Base-by-base conservation (phyloP, 2,329 filamentous ascomycete species). In the Aspergillus brunneoviolaceus region DNA sequence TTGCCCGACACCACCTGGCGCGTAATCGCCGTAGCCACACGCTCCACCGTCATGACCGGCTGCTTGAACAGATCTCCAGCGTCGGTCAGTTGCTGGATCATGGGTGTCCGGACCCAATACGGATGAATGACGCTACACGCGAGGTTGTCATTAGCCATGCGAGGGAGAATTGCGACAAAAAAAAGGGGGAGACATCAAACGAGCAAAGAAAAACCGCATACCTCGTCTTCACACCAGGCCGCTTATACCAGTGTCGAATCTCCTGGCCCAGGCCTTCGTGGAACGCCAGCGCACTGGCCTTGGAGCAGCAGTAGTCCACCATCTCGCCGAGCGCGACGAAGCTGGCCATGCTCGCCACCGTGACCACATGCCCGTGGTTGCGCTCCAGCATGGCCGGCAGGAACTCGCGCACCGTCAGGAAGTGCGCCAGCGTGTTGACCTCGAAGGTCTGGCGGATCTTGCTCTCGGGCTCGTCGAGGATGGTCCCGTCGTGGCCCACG, bases 311-410 rank as follows among this genome's bases (percentile, higher is more conserved):
- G 68, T 86, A 86, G 62, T 84, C 82, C 10, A 79, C 79, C 62
- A 85, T 80, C 31, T 81, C 78, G 1, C 75, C 78, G 4, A 80
- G 63, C 0, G 74, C 73, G 5, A 83, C 59, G 65, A 82, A 85
- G 39, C 79, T 81, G 10, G 82, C 82, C 67, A 81, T 75, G 60
- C 80, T 83, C 2, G 84, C 83, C 14, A 87, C 76, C 0, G 82
- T 84, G 11, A 87, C 76, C 31, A 87, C 75, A 62, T 86, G 84
- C 2, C 84, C 85, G 64, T 84, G 82, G 64, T 83, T 80, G 19
- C 73, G 71, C 49, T 68, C 66, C 23, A 84, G 67, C 82, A 85
- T 85, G 53, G 74, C 72, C 0, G 82, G 83, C 33, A 85, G 64
- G 70, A 85, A 84, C 62, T 82, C 81, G 55, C 79, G 76, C 10